A percentile compares a stretch with the other conserved stretches of the same genome.
Conservation (phyloP, 1,284 basidiomycete species). For the Trametes versicolor region DNA sequence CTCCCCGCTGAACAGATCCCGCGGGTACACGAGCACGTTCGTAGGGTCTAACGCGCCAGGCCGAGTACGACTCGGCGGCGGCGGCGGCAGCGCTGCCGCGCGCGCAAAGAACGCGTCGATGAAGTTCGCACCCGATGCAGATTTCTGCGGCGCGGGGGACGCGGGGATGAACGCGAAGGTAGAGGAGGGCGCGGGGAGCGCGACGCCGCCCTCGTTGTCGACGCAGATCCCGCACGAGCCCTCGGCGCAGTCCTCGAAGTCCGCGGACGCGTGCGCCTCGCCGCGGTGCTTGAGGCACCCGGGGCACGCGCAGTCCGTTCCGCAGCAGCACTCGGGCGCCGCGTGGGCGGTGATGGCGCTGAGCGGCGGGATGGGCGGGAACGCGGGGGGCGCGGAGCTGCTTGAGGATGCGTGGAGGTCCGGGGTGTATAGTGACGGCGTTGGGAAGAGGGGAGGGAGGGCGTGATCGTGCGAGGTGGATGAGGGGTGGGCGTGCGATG, state of each 20-base stretch:
- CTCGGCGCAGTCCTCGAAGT: conserved; percentile 62
- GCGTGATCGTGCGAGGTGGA: conserved; percentile 4
- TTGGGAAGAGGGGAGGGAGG: conserved; percentile 2
- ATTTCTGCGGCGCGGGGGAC: not conserved
- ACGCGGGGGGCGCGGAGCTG: conserved; percentile 44
- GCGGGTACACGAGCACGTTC: conserved; percentile 58
- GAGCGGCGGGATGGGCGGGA: conserved; percentile 67
- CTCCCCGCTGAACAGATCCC: conserved; percentile 44
- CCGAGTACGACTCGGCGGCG: conserved; percentile 54
- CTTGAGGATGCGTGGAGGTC: not conserved
- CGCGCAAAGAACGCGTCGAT: conserved; percentile 71
- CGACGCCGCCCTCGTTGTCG: conserved; percentile 58
- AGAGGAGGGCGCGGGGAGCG: conserved; percentile 52
- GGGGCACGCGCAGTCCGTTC: conserved; percentile 73
- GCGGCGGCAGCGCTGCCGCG: conserved; percentile 65
- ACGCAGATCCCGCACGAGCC: conserved; percentile 70
- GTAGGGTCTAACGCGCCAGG: conserved; percentile 55
- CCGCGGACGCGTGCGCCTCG: conserved; percentile 52
- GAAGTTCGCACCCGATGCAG: conserved; percentile 44
- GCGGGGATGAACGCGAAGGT: too few relatives aligned
- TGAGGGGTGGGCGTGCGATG: not conserved
- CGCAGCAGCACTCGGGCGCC: conserved; percentile 76
- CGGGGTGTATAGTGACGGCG: not conserved
- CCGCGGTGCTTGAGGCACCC: conserved; percentile 77
- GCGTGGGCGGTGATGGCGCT: conserved; percentile 63